These are phyloP conservation scores for Plenodomus lindquistii DNA, from an alignment of 2,329 filamentous ascomycete genomes.

Conservation along the genomic window DNA sequence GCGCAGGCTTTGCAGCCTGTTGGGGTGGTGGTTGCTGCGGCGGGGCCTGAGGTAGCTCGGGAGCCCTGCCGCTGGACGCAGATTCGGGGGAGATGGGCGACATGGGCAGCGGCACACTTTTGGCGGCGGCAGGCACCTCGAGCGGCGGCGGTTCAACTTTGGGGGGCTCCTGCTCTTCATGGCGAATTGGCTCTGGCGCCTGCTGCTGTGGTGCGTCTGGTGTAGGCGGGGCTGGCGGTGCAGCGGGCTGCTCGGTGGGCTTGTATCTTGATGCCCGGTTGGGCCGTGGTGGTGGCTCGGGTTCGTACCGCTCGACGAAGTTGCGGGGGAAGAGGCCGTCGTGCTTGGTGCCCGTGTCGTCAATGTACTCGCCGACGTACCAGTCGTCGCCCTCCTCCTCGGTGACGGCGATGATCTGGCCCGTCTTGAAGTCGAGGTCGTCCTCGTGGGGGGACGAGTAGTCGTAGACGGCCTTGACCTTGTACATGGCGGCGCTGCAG, in stretches of 20 bases:
- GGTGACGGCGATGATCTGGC: conserved; percentile 91
- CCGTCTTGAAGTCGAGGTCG: conserved; percentile 82
- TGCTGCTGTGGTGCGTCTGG: conserved; percentile 37
- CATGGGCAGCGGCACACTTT: conserved; percentile 26
- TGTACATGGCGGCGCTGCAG: conserved; percentile 61
- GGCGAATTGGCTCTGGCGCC: conserved; percentile 22
- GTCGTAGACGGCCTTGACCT: conserved; percentile 94
- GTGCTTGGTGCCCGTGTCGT: conserved; percentile 72
- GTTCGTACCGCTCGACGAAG: conserved; percentile 96
- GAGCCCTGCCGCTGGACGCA: conserved; percentile 24
- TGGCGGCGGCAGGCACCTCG: conserved; percentile 29
- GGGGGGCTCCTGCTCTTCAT: conserved; percentile 36
- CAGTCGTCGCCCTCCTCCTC: conserved; percentile 92
- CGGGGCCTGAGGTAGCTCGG: conserved; percentile 2
- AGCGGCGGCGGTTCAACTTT: conserved; percentile 46
- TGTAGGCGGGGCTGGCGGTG: conserved; percentile 32
- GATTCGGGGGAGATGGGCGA: conserved; percentile 37
- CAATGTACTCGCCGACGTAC: conserved; percentile 87
- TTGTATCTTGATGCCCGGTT: conserved; percentile 64
- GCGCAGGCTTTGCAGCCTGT: conserved; percentile 47
- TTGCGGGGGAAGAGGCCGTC: conserved; percentile 94
- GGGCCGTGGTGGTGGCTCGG: conserved; percentile 84
- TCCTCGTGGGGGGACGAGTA: conserved; percentile 93
- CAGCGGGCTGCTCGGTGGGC: conserved; percentile 39
- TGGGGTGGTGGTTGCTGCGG: conserved; percentile 27